phyloP scores from a whole-genome alignment of 2,329 filamentous ascomycete genomes.

The Thelonectria blattea region DNA sequence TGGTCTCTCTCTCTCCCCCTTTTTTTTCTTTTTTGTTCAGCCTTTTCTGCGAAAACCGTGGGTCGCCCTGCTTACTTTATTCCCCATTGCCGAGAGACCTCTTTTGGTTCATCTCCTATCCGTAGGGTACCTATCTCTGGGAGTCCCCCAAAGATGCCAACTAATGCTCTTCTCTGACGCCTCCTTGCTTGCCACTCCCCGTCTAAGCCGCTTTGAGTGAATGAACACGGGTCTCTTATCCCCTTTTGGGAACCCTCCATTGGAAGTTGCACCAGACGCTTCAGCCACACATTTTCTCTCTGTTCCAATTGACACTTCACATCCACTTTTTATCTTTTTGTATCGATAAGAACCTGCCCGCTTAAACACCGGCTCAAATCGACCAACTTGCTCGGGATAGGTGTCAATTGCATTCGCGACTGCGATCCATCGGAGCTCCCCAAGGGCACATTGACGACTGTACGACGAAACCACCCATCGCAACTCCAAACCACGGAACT shows the following conservation, averaged over 20 bases:
- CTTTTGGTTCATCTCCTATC: background rate
- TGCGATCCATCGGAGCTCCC: constrained; percentile 29
- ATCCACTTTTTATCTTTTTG: constrained; percentile 5
- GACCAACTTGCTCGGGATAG: constrained; percentile 29
- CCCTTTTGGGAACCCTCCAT: constrained; percentile 30
- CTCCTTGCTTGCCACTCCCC: constrained; percentile 16
- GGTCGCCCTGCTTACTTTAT: constrained; percentile 17
- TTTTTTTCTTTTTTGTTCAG: background rate
- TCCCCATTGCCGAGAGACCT: constrained; percentile 3
- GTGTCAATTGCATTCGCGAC: constrained; percentile 40
- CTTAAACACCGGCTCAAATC: constrained; percentile 32
- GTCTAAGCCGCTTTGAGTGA: constrained; percentile 16
- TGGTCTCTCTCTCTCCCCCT: background rate
- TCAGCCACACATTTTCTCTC: constrained; percentile 13
- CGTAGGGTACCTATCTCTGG: background rate
- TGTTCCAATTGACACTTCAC: background rate
- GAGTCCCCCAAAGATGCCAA: constrained; percentile 13
- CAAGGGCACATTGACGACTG: constrained; percentile 6
- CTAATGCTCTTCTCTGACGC: constrained; percentile 3
- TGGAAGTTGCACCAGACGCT: background rate
- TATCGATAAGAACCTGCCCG: constrained; percentile 13
- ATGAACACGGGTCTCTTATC: constrained; percentile 26
- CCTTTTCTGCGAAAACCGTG: constrained; percentile 30
- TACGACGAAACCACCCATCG: constrained; percentile 13
- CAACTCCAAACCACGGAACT: constrained; percentile 12